These are phyloP conservation scores for Candida tibetensis DNA, from an alignment of 805 yeast genomes.

Conservation along the genomic window DNA sequence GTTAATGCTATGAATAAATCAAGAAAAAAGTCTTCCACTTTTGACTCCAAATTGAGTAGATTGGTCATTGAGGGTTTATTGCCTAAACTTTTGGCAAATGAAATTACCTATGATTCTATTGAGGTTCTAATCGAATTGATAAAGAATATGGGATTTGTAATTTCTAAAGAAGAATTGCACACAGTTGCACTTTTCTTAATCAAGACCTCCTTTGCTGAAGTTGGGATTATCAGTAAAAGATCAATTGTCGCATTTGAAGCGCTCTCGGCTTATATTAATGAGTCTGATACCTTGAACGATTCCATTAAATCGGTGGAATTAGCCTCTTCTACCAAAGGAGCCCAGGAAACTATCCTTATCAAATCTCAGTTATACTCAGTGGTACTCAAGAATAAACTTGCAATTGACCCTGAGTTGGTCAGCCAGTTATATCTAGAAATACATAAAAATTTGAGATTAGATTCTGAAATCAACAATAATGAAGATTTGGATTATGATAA, in stretches of 20 bases:
- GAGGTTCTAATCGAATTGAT: constrained; percentile 60
- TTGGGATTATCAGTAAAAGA: constrained; percentile 48
- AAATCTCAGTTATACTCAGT: constrained; percentile 9
- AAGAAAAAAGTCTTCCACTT: constrained; percentile 1
- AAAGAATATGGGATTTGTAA: constrained; percentile 44
- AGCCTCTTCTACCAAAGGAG: background rate
- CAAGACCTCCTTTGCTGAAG: constrained; percentile 35
- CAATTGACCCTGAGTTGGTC: constrained; percentile 5
- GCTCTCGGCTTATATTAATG: constrained; percentile 24
- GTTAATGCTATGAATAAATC: constrained; percentile 2
- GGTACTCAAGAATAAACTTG: constrained; percentile 3
- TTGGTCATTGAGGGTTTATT: constrained; percentile 36
- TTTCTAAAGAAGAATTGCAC: constrained; percentile 35
- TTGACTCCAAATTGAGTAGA: constrained; percentile 19
- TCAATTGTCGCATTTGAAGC: constrained; percentile 48
- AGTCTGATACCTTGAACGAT: constrained; percentile 4
- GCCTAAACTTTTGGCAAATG: constrained; percentile 33
- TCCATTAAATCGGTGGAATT: background rate
- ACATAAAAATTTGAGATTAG: constrained; percentile 1
- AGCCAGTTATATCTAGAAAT: constrained; percentile 7
- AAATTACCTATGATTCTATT: constrained; percentile 51
- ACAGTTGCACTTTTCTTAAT: constrained; percentile 28
- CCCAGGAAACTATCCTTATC: constrained; percentile 2
- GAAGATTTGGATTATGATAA: constrained; percentile 45
- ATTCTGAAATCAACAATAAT: constrained; percentile 9